Evolutionary conservation across 495 filamentous ascomycete genomes (phyloP).

Genomic region (Letharia columbiana): DNA sequence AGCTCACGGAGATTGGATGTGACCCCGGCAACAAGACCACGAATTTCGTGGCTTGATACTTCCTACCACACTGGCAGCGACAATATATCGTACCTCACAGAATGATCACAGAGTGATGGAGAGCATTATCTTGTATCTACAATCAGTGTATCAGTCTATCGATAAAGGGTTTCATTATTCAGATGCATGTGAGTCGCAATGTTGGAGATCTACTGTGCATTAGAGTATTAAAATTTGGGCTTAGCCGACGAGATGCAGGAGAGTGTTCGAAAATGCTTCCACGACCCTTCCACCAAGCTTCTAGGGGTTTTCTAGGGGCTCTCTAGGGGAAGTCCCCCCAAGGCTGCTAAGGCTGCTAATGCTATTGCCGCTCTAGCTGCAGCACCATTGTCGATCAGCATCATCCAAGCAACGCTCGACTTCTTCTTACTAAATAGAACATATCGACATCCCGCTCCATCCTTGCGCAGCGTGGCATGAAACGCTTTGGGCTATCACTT

Average conservation of each 20-base stretch:
- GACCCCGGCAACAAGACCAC: background rate
- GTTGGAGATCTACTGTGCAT: slow-evolving; percentile 3
- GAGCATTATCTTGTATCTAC: slow-evolving; percentile 4
- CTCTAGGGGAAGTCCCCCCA: background rate
- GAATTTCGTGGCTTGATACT: background rate
- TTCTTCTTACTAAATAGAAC: background rate
- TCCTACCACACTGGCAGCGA: background rate
- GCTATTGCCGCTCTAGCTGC: slow-evolving; percentile 6
- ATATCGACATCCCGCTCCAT: background rate
- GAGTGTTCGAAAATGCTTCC: background rate
- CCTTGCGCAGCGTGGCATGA: slow-evolving; percentile 4
- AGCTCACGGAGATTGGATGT: slow-evolving; percentile 1
- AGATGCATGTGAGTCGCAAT: slow-evolving; percentile 4
- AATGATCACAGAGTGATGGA: background rate
- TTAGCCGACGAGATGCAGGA: slow-evolving; percentile 3
- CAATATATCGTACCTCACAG: background rate
- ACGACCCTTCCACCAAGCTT: background rate
- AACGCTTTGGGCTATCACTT: background rate
- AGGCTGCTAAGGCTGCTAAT: background rate
- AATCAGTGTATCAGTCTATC: slow-evolving; percentile 7
- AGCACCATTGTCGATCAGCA: background rate
- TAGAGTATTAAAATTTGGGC: background rate
- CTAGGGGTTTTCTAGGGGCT: slow-evolving; percentile 4
- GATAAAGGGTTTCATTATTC: background rate
- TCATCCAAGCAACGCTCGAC: slow-evolving; percentile 1